Evolutionary conservation across 1,284 basidiomycete species (phyloP), one percentile per base, ranked within the genome.

Genomic region (Meripilus lineatus): DNA sequence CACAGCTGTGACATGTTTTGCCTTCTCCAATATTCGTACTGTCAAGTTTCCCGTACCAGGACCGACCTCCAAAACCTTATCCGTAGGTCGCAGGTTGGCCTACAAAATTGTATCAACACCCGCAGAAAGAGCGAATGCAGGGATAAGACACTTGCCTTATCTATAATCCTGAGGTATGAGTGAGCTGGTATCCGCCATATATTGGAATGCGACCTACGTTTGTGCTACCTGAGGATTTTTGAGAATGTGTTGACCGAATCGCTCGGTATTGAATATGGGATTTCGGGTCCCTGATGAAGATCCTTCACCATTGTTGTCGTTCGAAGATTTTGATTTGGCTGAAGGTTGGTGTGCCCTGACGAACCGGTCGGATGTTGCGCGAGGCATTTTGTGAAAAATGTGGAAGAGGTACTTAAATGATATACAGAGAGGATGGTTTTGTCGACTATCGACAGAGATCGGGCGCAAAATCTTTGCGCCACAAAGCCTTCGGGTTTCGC

Each of bases 11-110:
- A 91, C 84, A 70, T 89, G 86, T 61, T 95, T 94, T 50, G 89
- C 89, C 66, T 93, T 89, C 58, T 97, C 92, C 30, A 99, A 70
- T 51, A 99, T 99, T 57, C 89, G 76, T 14, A 97, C 86, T 0
- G 96, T 99, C 60, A 99, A 65, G 63, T 99, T 99, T 53, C 96
- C 96, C 2, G 96, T 99, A 69, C 96, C 96, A 10, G 96, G 96
- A 61, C 95, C 96, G 42, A 99, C 93, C 70, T 99, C 95, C 40
- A 99, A 81, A 15, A 98, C 94, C 59, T 89, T 87, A 64, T 99
- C 95, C 15, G 94, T 95, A 1, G 93, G 90, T 53, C 91, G 89
- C 39, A 99, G 70, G 58, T 89, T 89, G 3, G 95, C 95, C 84
- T 96, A 51, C 10, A 5, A 22, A 40, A 30, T 20, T 21, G 32